Evolutionary conservation across 805 yeast species (phyloP).

Genomic region (Maudiozyma turicensis): DNA sequence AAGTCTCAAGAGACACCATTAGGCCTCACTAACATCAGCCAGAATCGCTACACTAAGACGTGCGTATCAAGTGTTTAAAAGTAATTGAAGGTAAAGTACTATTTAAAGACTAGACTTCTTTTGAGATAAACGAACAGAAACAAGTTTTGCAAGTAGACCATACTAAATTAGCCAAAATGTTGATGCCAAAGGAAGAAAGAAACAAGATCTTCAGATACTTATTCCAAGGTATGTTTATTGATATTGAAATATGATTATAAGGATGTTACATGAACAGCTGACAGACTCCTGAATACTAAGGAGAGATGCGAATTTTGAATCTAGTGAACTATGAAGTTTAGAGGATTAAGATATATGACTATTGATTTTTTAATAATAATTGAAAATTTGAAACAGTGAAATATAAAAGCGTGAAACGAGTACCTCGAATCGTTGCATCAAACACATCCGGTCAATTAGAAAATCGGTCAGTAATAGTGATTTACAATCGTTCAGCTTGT

Average conservation of each 20-base stretch:
- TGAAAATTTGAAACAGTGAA: too few relatives aligned
- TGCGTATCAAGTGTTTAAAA: background rate
- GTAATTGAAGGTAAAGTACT: background rate
- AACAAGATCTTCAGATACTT: conserved; percentile 98
- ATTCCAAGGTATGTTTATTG: conserved; percentile 77
- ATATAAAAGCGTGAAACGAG: too few relatives aligned
- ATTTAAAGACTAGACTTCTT: background rate
- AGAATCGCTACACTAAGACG: background rate
- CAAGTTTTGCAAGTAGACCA: conserved; percentile 5
- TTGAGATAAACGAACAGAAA: background rate
- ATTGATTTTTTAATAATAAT: too few relatives aligned
- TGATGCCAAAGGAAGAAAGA: conserved; percentile 99
- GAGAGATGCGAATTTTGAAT: background rate
- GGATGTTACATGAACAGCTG: background rate
- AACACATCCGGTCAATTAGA: too few relatives aligned
- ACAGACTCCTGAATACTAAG: background rate
- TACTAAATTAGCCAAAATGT: conserved; percentile 48
- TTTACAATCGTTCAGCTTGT: too few relatives aligned
- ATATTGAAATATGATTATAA: background rate
- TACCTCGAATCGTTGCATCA: too few relatives aligned
- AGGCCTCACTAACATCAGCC: too few relatives aligned
- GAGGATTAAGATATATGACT: too few relatives aligned
- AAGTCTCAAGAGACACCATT: too few relatives aligned
- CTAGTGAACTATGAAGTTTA: too few relatives aligned
- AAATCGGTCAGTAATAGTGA: too few relatives aligned